Conservation (phyloP, 73 alveolate genomes). For the Paramecium pentaurelia region DNA sequence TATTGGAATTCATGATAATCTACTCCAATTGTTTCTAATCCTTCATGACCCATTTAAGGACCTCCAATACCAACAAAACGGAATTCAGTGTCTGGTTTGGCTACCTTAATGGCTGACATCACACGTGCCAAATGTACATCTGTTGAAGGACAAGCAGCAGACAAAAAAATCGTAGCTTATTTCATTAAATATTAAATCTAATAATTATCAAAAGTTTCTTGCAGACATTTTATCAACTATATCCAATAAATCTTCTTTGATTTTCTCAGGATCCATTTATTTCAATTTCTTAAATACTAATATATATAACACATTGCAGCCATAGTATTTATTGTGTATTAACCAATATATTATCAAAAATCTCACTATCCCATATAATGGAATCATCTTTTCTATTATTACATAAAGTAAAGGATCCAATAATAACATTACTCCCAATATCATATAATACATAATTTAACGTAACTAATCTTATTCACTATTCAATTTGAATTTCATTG, state of each 20-base stretch:
- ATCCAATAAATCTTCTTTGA: not conserved
- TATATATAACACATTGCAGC: not conserved
- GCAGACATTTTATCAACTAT: not conserved
- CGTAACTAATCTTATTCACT: not conserved
- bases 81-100: constrained; percentile 44
- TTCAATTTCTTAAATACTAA: not conserved
- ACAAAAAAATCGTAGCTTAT: constrained; percentile 31
- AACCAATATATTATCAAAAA: not conserved
- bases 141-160: constrained; percentile 50
- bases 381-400: not conserved
- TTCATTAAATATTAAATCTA: not conserved
- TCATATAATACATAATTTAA: not conserved
- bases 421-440: not conserved
- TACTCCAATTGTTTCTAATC: constrained; percentile 46
- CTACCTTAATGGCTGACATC: not conserved
- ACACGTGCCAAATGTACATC: constrained; percentile 38
- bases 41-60: constrained; percentile 50
- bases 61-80: constrained; percentile 61
- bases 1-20: constrained; percentile 42
- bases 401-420: not conserved
- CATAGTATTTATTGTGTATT: not conserved
- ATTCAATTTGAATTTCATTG: not conserved
- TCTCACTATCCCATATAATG: not conserved
- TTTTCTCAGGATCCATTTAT: not conserved
- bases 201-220: not conserved